Conservation (phyloP, 345 rosid genomes). For the Aquilaria sinensis region DNA sequence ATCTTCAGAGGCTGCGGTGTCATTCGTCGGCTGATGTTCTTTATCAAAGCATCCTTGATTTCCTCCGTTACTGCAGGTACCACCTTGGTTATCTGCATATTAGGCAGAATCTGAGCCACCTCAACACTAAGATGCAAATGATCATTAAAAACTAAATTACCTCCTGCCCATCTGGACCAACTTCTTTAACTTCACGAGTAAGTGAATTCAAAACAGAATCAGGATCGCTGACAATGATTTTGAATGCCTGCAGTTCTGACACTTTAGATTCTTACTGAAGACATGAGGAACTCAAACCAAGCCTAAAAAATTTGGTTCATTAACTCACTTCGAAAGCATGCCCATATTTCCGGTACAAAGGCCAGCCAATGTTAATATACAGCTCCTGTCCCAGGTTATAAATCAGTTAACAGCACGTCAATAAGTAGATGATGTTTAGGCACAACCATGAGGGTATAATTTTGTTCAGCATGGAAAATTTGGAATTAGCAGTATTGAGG, state of each 20-base stretch:
- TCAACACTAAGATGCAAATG: constrained; percentile 4
- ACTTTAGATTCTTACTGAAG: not conserved
- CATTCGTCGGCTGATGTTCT: constrained; percentile 91
- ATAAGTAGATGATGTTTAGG: not conserved
- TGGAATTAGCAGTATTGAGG: too few relatives aligned
- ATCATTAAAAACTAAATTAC: constrained; percentile 25
- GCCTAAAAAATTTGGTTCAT: not conserved
- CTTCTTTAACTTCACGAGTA: constrained; percentile 80
- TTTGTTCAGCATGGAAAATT: constrained; percentile 5
- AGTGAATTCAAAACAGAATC: constrained; percentile 74
- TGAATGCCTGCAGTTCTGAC: constrained; percentile 66
- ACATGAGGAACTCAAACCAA: not conserved
- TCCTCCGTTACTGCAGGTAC: constrained; percentile 85
- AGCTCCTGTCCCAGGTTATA: constrained; percentile 48
- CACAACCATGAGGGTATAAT: not conserved
- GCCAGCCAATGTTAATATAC: constrained; percentile 87
- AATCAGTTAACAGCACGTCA: not conserved
- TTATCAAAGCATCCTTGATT: constrained; percentile 78
- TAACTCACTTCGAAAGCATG: constrained; percentile 93
- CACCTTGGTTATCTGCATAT: constrained; percentile 60
- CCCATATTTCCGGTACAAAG: constrained; percentile 82
- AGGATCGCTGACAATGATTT: constrained; percentile 85
- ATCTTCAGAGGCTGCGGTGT: constrained; percentile 96
- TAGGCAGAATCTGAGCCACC: constrained; percentile 2
- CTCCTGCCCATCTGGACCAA: constrained; percentile 89